phyloP scores from a whole-genome alignment of 2,329 filamentous ascomycete species.

The Chaetoscypha palmicola region DNA sequence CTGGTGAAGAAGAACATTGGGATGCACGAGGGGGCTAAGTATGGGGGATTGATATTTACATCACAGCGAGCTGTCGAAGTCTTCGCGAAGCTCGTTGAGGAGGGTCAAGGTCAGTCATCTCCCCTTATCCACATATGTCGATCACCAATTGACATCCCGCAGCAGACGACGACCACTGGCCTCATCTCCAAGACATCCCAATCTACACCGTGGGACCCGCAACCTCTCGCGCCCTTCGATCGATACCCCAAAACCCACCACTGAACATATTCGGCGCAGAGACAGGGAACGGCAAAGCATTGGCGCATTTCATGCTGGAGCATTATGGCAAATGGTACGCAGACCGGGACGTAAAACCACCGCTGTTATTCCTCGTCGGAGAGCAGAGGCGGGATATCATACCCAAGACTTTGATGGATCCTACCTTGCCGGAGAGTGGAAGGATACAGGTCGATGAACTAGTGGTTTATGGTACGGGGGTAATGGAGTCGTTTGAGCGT shows the following conservation, averaged over 20 bases:
- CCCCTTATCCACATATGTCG: background rate
- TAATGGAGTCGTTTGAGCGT: constrained; percentile 68
- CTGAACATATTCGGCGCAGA: constrained; percentile 69
- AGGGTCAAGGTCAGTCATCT: constrained; percentile 29
- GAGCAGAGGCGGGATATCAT: constrained; percentile 88
- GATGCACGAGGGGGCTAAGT: constrained; percentile 35
- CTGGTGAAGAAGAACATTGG: constrained; percentile 41
- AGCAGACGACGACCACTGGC: constrained; percentile 35
- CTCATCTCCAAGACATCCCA: constrained; percentile 48
- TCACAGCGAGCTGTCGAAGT: constrained; percentile 79
- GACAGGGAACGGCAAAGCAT: constrained; percentile 74
- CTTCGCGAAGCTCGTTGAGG: constrained; percentile 56
- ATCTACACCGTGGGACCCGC: constrained; percentile 78
- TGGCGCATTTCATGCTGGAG: constrained; percentile 70
- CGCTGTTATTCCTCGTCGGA: constrained; percentile 80
- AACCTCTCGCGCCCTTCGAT: constrained; percentile 65
- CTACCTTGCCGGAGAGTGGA: constrained; percentile 38
- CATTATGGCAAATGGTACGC: constrained; percentile 59
- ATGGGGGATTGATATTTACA: constrained; percentile 77
- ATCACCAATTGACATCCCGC: background rate
- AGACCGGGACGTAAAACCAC: constrained; percentile 40
- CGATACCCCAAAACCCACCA: constrained; percentile 42
- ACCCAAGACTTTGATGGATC: constrained; percentile 66
- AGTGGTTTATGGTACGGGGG: constrained; percentile 79
- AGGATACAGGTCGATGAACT: constrained; percentile 68